These are phyloP conservation scores for Beta corolliflora DNA, from an alignment of 179 eudicot species.

Conservation along the genomic window DNA sequence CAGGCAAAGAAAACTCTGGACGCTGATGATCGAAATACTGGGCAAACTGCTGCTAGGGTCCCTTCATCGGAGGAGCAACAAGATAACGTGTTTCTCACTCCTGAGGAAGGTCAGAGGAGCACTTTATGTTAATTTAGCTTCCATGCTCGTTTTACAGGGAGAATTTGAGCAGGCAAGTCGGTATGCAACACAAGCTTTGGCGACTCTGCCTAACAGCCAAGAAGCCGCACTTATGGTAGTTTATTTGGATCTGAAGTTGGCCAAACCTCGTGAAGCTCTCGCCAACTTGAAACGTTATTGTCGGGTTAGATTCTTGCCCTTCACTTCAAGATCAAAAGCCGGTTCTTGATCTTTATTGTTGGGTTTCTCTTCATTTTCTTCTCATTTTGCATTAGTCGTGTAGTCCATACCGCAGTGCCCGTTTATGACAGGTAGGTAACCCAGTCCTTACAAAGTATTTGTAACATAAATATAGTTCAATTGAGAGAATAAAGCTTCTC, in stretches of 20 bases:
- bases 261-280: slow-evolving; percentile 61
- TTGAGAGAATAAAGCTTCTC: slow-evolving; percentile 47
- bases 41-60: slow-evolving; percentile 24
- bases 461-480: slow-evolving; percentile 80
- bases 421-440: slow-evolving; percentile 54
- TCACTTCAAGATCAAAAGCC: slow-evolving; percentile 39
- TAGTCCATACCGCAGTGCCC: slow-evolving; percentile 43
- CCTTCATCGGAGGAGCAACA: slow-evolving; percentile 39
- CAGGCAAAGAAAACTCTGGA: slow-evolving; percentile 53
- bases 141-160: slow-evolving; percentile 60
- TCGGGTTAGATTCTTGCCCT: slow-evolving; percentile 57
- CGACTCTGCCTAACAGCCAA: slow-evolving; percentile 51
- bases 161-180: slow-evolving; percentile 67
- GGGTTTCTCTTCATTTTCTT: background rate
- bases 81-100: slow-evolving; percentile 47
- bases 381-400: slow-evolving; percentile 30
- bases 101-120: slow-evolving; percentile 79
- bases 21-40: slow-evolving; percentile 54
- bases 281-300: slow-evolving; percentile 62
- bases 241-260: slow-evolving; percentile 67
- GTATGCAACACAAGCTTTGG: slow-evolving; percentile 52
- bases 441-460: slow-evolving; percentile 52
- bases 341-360: slow-evolving; percentile 40
- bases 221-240: slow-evolving; percentile 67
- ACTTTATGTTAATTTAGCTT: slow-evolving; percentile 65